Conservation (phyloP, 169 alveolate genomes). For the Perkinsus olseni region DNA sequence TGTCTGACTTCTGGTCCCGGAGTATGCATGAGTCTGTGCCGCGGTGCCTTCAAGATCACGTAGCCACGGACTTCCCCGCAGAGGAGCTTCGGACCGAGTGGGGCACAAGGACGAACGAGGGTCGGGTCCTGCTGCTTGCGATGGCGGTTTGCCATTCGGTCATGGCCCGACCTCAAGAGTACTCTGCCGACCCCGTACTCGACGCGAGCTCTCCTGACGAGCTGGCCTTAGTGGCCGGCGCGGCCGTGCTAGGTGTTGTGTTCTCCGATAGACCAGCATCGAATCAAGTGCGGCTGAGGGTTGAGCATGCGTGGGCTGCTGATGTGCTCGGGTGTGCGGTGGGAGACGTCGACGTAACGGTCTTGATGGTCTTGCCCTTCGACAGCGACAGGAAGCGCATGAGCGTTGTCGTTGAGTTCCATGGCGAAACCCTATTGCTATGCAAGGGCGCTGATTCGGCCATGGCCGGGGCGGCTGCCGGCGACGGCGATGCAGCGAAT, state of each 20-base stretch:
- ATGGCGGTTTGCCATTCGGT: neutral
- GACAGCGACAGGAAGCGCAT: conserved; percentile 81
- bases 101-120: neutral
- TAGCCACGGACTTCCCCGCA: neutral
- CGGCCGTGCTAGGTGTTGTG: conserved; percentile 49
- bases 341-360: conserved; percentile 26
- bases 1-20: neutral
- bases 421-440: conserved; percentile 8
- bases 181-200: neutral
- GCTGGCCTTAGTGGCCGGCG: conserved; percentile 52
- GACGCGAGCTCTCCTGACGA: conserved; percentile 66
- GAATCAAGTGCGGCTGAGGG: conserved; percentile 1
- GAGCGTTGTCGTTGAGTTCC: conserved; percentile 67
- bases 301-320: neutral
- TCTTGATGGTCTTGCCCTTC: conserved; percentile 75
- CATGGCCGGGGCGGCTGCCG: conserved; percentile 1
- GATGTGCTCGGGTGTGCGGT: conserved; percentile 5
- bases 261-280: conserved; percentile 34
- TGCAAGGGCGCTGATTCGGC: conserved; percentile 58
- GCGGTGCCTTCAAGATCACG: neutral
- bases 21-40: neutral
- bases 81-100: neutral
- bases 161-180: neutral
- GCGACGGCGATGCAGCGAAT: neutral
- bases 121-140: neutral